These are phyloP conservation scores for Eucalyptus victrix DNA, from an alignment of 345 rosid genomes.

Conservation along the genomic window DNA sequence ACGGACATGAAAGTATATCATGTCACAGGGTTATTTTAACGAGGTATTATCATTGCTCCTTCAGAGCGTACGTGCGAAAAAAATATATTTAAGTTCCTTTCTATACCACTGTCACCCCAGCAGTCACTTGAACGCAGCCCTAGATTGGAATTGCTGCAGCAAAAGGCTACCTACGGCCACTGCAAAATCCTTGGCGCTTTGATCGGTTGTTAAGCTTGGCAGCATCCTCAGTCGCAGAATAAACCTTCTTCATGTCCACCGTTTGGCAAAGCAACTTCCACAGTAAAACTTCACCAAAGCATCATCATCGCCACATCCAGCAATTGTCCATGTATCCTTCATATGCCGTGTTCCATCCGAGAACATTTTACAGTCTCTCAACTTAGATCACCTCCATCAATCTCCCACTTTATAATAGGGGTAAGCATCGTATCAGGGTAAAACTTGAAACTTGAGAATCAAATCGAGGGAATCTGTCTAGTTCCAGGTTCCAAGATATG, in stretches of 20 bases:
- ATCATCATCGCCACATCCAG: background rate
- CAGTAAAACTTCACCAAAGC: background rate
- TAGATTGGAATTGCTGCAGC: too few relatives aligned
- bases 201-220: too few relatives aligned
- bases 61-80: too few relatives aligned
- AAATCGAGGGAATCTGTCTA: rapidly evolving
- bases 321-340: background rate
- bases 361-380: background rate
- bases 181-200: too few relatives aligned
- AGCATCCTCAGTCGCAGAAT: too few relatives aligned
- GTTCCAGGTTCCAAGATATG: rapidly evolving
- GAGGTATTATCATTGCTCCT: too few relatives aligned
- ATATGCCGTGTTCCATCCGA: background rate
- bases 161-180: too few relatives aligned
- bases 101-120: too few relatives aligned
- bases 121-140: too few relatives aligned
- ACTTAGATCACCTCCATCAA: background rate
- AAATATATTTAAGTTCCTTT: too few relatives aligned
- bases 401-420: background rate
- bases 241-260: background rate
- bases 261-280: background rate
- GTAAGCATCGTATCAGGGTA: rapidly evolving
- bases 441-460: rapidly evolving
- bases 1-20: background rate
- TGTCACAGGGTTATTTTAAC: too few relatives aligned